Evolutionary conservation across 2,329 filamentous ascomycete genomes (phyloP).

Genomic region (Endoconidiophora laricicola): DNA sequence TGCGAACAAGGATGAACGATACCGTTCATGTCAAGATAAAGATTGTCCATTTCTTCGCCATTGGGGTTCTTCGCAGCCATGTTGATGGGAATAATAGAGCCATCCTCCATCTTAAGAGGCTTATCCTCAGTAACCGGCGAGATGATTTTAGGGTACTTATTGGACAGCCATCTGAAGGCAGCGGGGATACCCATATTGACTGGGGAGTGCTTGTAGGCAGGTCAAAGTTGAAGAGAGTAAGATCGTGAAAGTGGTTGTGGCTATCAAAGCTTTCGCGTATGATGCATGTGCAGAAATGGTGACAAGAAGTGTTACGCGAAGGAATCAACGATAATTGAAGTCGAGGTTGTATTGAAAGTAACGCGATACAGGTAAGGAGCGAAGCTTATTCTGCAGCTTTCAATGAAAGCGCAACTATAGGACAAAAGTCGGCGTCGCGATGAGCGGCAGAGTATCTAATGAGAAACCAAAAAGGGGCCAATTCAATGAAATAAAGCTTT

Average conservation of each 20-base stretch:
- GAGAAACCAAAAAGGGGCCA: too few relatives aligned
- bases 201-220: neutral
- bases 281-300: neutral
- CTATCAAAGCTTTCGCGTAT: neutral
- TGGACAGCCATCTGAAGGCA: slow-evolving; percentile 89
- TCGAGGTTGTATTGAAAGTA: neutral
- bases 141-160: slow-evolving; percentile 95
- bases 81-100: slow-evolving; percentile 69
- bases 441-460: too few relatives aligned
- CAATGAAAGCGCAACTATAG: too few relatives aligned
- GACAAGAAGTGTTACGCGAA: neutral
- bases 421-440: too few relatives aligned
- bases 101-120: slow-evolving; percentile 64
- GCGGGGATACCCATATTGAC: slow-evolving; percentile 76
- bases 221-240: slow-evolving; percentile 2
- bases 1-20: slow-evolving; percentile 98
- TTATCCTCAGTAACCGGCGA: slow-evolving; percentile 77
- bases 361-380: neutral
- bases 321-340: neutral
- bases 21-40: slow-evolving; percentile 98
- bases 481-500: too few relatives aligned
- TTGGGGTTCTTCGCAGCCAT: slow-evolving; percentile 78
- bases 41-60: slow-evolving; percentile 92
- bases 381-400: neutral
- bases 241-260: neutral